phyloP scores from a whole-genome alignment of 495 filamentous ascomycete species.

The Glarea lozoyensis region DNA sequence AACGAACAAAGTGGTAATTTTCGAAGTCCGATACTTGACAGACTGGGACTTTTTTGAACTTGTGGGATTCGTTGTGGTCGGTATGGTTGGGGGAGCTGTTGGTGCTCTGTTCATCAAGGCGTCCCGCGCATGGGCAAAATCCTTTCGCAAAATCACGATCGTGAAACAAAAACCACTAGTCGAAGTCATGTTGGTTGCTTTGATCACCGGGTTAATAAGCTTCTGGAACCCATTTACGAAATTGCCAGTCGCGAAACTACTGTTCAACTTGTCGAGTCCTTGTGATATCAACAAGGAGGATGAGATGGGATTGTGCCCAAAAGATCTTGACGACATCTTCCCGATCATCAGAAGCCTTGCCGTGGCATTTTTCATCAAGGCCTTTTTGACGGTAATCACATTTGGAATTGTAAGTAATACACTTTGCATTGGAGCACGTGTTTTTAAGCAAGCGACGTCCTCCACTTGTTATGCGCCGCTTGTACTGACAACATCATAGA shows the following conservation, averaged over 20 bases:
- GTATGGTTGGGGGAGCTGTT: constrained; percentile 71
- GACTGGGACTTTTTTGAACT: constrained; percentile 97
- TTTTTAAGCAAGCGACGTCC: too few species aligned
- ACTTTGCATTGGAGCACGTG: background rate
- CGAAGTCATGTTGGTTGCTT: constrained; percentile 80
- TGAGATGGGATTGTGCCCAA: constrained; percentile 68
- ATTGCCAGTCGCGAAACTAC: constrained; percentile 78
- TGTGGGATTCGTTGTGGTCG: constrained; percentile 72
- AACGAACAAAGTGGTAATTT: constrained; percentile 91
- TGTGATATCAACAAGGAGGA: constrained; percentile 56
- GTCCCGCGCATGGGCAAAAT: constrained; percentile 76
- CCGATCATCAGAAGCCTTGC: constrained; percentile 59
- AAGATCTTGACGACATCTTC: constrained; percentile 61
- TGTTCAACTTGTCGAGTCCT: constrained; percentile 84
- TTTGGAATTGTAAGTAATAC: constrained; percentile 61
- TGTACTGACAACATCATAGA: constrained; percentile 29
- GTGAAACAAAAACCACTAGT: constrained; percentile 81
- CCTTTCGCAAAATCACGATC: constrained; percentile 68
- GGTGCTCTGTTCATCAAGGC: constrained; percentile 97
- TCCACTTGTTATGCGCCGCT: background rate
- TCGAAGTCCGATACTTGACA: constrained; percentile 82
- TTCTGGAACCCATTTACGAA: constrained; percentile 95
- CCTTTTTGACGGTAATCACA: constrained; percentile 74
- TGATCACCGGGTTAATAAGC: constrained; percentile 73
- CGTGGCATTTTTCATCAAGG: constrained; percentile 82